Percentiles rank a stretch among this genome's conserved stretches.
phyloP scores from a whole-genome alignment of 1,284 basidiomycete genomes.

The Papiliotrema nemorosa region DNA sequence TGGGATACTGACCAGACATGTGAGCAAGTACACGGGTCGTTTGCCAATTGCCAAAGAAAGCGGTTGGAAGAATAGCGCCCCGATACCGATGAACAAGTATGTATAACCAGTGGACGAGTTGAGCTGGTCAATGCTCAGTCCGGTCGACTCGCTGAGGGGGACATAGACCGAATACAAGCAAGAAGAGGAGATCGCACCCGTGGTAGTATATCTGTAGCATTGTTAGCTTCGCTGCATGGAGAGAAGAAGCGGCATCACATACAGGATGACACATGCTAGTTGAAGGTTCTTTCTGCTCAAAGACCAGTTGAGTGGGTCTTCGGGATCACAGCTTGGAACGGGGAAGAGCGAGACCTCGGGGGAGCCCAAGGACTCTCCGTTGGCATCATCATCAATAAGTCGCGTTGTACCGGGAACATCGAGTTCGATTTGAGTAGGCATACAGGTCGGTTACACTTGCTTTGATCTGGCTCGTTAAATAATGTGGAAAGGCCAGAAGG shows the following conservation, averaged over 20 bases:
- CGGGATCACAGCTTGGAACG: constrained; percentile 13
- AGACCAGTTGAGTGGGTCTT: constrained; percentile 28
- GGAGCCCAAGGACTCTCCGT: background rate
- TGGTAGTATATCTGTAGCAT: no score
- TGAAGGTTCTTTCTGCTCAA: constrained; percentile 16
- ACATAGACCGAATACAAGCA: constrained; percentile 25
- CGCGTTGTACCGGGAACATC: background rate
- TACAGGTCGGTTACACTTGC: no score
- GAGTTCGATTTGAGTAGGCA: background rate
- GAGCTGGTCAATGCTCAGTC: constrained; percentile 25
- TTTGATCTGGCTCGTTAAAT: no score
- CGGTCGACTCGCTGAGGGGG: constrained; percentile 21
- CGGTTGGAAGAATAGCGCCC: constrained; percentile 19
- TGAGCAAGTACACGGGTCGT: constrained; percentile 20
- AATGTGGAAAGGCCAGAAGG: no score
- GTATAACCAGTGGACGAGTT: constrained; percentile 26
- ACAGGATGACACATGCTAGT: constrained; percentile 14
- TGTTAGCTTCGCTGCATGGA: no score
- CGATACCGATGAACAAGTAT: constrained; percentile 23
- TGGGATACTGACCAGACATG: constrained; percentile 4
- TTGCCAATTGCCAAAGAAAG: constrained; percentile 27
- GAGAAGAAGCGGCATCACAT: background rate
- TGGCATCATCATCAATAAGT: background rate
- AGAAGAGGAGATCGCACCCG: constrained; percentile 10
- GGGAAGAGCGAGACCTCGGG: constrained; percentile 20